Evolutionary conservation across 2,329 filamentous ascomycete species (phyloP).

Genomic region (Cladophialophora exuberans): DNA sequence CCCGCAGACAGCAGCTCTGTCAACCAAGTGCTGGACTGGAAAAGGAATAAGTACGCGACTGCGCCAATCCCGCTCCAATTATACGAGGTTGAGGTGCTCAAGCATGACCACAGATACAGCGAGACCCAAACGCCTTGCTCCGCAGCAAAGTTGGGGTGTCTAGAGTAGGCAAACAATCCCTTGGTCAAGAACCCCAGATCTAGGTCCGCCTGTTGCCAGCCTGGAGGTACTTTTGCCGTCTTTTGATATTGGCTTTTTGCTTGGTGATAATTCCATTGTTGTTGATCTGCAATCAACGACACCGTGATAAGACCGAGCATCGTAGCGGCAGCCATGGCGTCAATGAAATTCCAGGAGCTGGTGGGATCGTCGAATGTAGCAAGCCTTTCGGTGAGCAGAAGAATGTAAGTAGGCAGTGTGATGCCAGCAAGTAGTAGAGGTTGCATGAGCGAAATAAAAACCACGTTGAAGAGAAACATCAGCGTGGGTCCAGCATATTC

Average conservation of each 20-base stretch:
- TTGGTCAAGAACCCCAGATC: slow-evolving; percentile 85
- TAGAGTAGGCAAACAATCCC: slow-evolving; percentile 83
- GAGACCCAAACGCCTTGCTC: slow-evolving; percentile 90
- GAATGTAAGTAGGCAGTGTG: slow-evolving; percentile 79
- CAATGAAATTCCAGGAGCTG: slow-evolving; percentile 40
- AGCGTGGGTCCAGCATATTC: slow-evolving; percentile 62
- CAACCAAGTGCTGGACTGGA: slow-evolving; percentile 85
- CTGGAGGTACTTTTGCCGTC: slow-evolving; percentile 69
- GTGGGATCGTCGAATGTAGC: slow-evolving; percentile 52
- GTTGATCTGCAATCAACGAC: slow-evolving; percentile 83
- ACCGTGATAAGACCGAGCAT: slow-evolving; percentile 61
- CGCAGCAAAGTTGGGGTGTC: slow-evolving; percentile 93
- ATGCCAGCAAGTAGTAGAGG: slow-evolving; percentile 79
- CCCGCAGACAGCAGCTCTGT: slow-evolving; percentile 78
- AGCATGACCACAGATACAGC: slow-evolving; percentile 86
- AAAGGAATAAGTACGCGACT: slow-evolving; percentile 72
- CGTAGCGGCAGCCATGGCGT: slow-evolving; percentile 60
- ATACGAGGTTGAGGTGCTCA: slow-evolving; percentile 68
- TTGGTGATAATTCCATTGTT: slow-evolving; percentile 87
- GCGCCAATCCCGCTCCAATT: slow-evolving; percentile 80
- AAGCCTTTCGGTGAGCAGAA: slow-evolving; percentile 72
- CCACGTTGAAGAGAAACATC: slow-evolving; percentile 83
- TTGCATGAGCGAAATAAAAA: slow-evolving; percentile 87
- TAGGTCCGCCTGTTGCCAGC: slow-evolving; percentile 72
- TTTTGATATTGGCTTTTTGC: slow-evolving; percentile 78